phyloP scores from a whole-genome alignment of 176 grass and related monocot species.

The Rhipidocladum racemiflorum region DNA sequence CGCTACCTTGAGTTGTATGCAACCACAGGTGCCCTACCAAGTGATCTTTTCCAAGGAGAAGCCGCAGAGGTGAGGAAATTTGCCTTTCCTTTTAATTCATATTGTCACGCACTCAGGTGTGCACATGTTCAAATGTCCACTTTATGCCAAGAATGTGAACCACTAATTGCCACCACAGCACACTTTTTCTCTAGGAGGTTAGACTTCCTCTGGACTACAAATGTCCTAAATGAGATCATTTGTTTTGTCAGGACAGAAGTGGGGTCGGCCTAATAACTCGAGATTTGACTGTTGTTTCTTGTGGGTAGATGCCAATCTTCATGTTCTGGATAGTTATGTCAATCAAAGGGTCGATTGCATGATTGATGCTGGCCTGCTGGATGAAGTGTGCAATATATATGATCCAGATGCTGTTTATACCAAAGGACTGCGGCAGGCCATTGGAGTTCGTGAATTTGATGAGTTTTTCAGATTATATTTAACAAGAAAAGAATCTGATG shows the following conservation, averaged over 20 bases:
- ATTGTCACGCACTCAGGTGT: neutral
- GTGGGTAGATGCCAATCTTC: constrained; percentile 83
- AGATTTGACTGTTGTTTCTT: constrained; percentile 84
- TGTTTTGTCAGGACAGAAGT: constrained; percentile 68
- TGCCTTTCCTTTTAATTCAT: neutral
- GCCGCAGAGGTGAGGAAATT: constrained; percentile 52
- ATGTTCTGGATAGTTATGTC: constrained; percentile 72
- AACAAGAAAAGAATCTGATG: constrained; percentile 30
- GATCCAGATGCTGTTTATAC: constrained; percentile 67
- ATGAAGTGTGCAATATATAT: constrained; percentile 74
- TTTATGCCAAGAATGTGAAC: constrained; percentile 6
- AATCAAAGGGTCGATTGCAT: constrained; percentile 74
- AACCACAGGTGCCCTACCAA: constrained; percentile 64
- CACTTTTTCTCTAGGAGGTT: neutral
- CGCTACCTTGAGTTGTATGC: constrained; percentile 75
- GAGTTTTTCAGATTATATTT: constrained; percentile 61
- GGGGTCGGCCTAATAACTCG: constrained; percentile 63
- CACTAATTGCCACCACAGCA: neutral
- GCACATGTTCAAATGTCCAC: neutral
- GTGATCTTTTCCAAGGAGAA: constrained; percentile 75
- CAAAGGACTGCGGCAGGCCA: constrained; percentile 71
- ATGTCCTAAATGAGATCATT: constrained; percentile 31
- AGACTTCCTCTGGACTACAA: neutral
- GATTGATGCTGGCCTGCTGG: constrained; percentile 69
- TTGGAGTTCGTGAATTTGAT: constrained; percentile 91